phyloP scores from a whole-genome alignment of 78 protist species.

The Emiliania huxleyi region DNA sequence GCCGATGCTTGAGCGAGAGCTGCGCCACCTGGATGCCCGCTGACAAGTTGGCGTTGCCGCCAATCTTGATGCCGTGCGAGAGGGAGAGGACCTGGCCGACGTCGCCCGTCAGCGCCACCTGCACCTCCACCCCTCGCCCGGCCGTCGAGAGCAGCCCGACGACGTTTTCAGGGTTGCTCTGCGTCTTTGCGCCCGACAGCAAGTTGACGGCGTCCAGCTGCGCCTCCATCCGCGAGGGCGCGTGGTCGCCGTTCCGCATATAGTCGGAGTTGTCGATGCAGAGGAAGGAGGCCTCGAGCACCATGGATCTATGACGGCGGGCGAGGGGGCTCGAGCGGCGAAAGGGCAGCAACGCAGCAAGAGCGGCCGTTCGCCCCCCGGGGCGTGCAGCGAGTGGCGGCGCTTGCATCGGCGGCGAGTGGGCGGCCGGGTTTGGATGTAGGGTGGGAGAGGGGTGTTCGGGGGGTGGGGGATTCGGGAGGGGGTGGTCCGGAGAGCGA shows the following conservation, averaged over 20 bases:
- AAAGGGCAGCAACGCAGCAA: no score
- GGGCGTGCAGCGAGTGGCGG: no score
- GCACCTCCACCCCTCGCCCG: conserved; percentile 50
- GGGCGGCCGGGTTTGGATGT: no score
- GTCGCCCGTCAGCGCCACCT: conserved; percentile 62
- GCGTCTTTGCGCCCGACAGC: conserved; percentile 49
- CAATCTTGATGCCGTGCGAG: conserved; percentile 25
- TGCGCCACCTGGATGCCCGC: conserved; percentile 50
- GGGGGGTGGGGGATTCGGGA: no score
- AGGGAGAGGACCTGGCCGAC: conserved; percentile 52
- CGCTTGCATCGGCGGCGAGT: no score
- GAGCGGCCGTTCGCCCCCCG: no score
- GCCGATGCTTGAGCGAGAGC: conserved; percentile 87
- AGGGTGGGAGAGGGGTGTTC: no score
- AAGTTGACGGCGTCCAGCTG: conserved; percentile 62
- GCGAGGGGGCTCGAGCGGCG: no score
- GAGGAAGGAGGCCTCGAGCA: background rate
- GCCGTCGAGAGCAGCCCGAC: conserved; percentile 63
- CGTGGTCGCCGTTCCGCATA: conserved; percentile 75
- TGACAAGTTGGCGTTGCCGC: conserved; percentile 20
- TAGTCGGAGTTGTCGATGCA: conserved; percentile 33
- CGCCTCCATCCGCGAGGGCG: conserved; percentile 63
- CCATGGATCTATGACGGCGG: background rate
- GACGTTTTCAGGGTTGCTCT: conserved; percentile 58
- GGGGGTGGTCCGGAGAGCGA: no score